Evolutionary conservation across 495 filamentous ascomycete species (phyloP), one percentile per base, ranked within the genome.

Genomic region (Lichenothelia convexa): DNA sequence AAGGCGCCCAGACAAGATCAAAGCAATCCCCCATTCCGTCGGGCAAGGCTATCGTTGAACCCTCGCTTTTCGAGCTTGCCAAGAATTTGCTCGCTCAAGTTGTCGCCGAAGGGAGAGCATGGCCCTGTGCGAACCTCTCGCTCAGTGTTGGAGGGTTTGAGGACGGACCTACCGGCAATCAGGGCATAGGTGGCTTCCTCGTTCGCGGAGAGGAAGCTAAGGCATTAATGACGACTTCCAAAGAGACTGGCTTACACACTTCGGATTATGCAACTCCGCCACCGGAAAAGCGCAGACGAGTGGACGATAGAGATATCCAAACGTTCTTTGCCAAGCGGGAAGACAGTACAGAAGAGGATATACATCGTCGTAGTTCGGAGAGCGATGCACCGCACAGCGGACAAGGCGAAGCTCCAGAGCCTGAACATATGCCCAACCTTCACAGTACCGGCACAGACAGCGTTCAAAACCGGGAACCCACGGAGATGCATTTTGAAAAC

Each of bases 101-200:
- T 20, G 63, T 77, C 3, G 67, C 63, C 2, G 89, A 93, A 38
- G 82, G 75, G 18, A 61, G 65, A 32, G 71, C 75, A 19, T 95
- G 86, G 81, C 89, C 89, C 17, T 94, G 87, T 53, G 59, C 70
- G 11, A 80, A 89, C 53, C 57, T 97, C 27, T 83, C 76, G 39
- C 57, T 97, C 31, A 80, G 75, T 47, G 81, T 97, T 36, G 71
- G 73, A 15, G 83, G 85, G 4, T 94, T 94, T 41, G 84, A 97
- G 55, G 87, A 94, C 44, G 77, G 81, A 5, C 63, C 86, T 32
- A 65, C 60, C 9, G 78, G 81, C 5, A 95, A 93, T 45, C 72
- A 67, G 60, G 82, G 78, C 9, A 97, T 97, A 43, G 75, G 78
- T 21, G 63, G 70, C 2, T 97, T 94, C 51, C 54, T 97, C 13